Base-by-base conservation (phyloP, 2,329 filamentous ascomycete genomes). In the Elsinoe arachidis region DNA sequence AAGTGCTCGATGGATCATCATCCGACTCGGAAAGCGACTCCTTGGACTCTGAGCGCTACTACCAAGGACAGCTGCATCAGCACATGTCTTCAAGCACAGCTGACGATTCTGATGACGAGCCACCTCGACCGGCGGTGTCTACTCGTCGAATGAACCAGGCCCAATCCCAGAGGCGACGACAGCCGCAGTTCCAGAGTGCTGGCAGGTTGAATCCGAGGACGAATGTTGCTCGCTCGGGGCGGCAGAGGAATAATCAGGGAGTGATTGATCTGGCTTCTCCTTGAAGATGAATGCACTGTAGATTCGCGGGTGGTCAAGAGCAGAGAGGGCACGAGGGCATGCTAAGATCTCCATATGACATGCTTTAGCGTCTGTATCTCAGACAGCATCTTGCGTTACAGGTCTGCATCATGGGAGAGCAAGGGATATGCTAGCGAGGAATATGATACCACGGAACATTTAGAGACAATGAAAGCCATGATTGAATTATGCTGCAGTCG, bases 101-200 rank as follows among this genome's bases (percentile, higher is more conserved):
- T 10, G 21, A 21, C 12, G 46, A 51, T 15, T 34, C 26, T 12
- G 46, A 51, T 15, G 46, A 51, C 14, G 46, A 51, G 30, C 46
- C 46, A 30, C 46, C 46, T 11, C 26, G 46, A 53, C 49, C 49
- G 14, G 49, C 35, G 33, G 15, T 38, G n/a, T 5, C 30, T 10
- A 53, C n/a, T 19, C 41, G 41, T 23, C 49, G 49, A 17, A 19
- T 34, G 46, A 51, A 37, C 26, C 14, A 17, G 14, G 33, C 34
- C 9, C 23, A 52, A 14, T 30, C 26, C 26, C 47, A 33, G 6
- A 53, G 49, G 34, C 12, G 49, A 39, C 33, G 49, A 19, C 49
- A 53, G 17, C 49, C 49, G 15, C n/a, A 37, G 9, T 53, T 53
- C 21, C 49, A 53, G 49, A 37, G 49, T 21, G 49, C 49, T 9